A percentile compares a stretch with the other conserved stretches of the same genome.
These are phyloP conservation scores for Hypoxylon subgilvum DNA, from an alignment of 495 filamentous ascomycete species.

Conservation along the genomic window DNA sequence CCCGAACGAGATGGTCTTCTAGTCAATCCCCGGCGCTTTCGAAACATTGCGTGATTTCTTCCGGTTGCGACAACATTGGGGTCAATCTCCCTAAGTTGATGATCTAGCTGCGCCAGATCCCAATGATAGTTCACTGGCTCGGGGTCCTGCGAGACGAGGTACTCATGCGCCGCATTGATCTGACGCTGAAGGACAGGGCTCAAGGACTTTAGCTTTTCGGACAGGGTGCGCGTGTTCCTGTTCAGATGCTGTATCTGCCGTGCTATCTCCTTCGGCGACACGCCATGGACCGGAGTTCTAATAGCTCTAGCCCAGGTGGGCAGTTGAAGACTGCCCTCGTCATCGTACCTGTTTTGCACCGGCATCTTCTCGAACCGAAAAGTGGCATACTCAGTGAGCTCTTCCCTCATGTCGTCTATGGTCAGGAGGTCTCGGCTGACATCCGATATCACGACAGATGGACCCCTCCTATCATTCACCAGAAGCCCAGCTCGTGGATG, in stretches of 20 bases:
- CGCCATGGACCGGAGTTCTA: conserved; percentile 28
- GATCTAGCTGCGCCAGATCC: conserved; percentile 45
- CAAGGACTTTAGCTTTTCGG: conserved; percentile 42
- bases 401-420: conserved; percentile 36
- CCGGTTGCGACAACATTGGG: background rate
- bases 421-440: conserved; percentile 31
- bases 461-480: background rate
- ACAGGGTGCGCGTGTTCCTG: conserved; percentile 12
- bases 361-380: conserved; percentile 42
- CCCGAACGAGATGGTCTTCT: conserved; percentile 8
- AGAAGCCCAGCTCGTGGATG: conserved; percentile 1
- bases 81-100: conserved; percentile 31
- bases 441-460: conserved; percentile 32
- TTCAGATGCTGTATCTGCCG: conserved; percentile 43
- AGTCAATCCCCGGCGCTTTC: background rate
- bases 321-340: conserved; percentile 29
- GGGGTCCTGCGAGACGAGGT: conserved; percentile 23
- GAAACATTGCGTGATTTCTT: background rate
- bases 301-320: conserved; percentile 42
- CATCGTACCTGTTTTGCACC: conserved; percentile 29
- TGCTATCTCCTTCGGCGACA: conserved; percentile 33
- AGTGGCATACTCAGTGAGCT: conserved; percentile 39
- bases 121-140: conserved; percentile 35
- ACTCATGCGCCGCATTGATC: conserved; percentile 40
- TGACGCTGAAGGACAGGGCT: conserved; percentile 39